A percentile compares a stretch with the other conserved stretches of the same genome.
Conservation (phyloP, 805 yeast species). For the Wickerhamomyces sydowiorum region DNA sequence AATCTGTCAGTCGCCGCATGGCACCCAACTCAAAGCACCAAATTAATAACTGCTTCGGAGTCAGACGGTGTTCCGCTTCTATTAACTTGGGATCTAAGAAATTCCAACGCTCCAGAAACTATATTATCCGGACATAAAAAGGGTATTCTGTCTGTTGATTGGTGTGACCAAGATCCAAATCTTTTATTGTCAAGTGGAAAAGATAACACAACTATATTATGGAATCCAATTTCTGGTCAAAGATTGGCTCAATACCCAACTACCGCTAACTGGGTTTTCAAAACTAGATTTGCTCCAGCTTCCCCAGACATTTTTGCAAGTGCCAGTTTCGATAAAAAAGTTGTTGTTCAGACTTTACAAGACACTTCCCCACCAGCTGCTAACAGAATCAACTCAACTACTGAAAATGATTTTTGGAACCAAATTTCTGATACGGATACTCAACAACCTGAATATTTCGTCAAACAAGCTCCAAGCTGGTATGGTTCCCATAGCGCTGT, state of each 20-base stretch:
- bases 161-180: slow-evolving; percentile 82
- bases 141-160: slow-evolving; percentile 86
- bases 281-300: slow-evolving; percentile 79
- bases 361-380: slow-evolving; percentile 64
- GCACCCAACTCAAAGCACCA: slow-evolving; percentile 90
- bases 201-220: slow-evolving; percentile 79
- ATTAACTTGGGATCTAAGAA: slow-evolving; percentile 90
- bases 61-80: slow-evolving; percentile 76
- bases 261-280: slow-evolving; percentile 90
- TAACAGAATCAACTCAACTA: slow-evolving; percentile 34
- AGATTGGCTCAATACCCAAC: slow-evolving; percentile 85
- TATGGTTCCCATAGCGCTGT: slow-evolving; percentile 67
- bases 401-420: slow-evolving; percentile 85
- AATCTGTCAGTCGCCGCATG: slow-evolving; percentile 81
- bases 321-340: slow-evolving; percentile 82
- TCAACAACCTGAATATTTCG: slow-evolving; percentile 65
- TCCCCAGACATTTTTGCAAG: slow-evolving; percentile 88
- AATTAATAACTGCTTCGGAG: slow-evolving; percentile 81
- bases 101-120: slow-evolving; percentile 83
- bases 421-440: slow-evolving; percentile 61
- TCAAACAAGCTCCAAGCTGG: slow-evolving; percentile 88
- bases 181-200: slow-evolving; percentile 86
- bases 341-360: slow-evolving; percentile 80
- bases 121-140: slow-evolving; percentile 74
- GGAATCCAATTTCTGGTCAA: slow-evolving; percentile 81